Evolutionary conservation across 2,329 filamentous ascomycete genomes (phyloP).

Genomic region (Tetracladium maxilliforme): DNA sequence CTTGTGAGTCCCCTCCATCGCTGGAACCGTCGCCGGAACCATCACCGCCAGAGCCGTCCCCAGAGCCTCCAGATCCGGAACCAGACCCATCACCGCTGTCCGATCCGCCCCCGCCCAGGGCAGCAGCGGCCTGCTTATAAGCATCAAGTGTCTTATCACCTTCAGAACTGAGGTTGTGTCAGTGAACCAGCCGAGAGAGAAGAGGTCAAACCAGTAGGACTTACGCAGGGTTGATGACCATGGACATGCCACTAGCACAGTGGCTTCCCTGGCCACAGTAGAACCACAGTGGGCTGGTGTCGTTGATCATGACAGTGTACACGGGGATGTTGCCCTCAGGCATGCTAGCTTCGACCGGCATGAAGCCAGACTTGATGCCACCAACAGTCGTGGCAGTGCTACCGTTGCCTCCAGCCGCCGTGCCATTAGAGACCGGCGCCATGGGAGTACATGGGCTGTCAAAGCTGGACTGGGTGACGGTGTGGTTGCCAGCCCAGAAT

Average conservation of each 20-base stretch:
- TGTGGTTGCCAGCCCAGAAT: slow-evolving; percentile 58
- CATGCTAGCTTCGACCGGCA: slow-evolving; percentile 43
- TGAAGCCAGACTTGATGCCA: slow-evolving; percentile 55
- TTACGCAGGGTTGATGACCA: no score
- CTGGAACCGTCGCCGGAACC: slow-evolving; percentile 2
- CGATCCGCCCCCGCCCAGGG: no score
- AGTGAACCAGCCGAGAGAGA: no score
- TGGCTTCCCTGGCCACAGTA: slow-evolving; percentile 65
- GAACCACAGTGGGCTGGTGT: slow-evolving; percentile 60
- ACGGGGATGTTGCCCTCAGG: slow-evolving; percentile 40
- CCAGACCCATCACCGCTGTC: slow-evolving; percentile 11
- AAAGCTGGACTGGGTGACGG: slow-evolving; percentile 64
- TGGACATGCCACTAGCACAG: no score
- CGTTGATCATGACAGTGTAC: slow-evolving; percentile 57
- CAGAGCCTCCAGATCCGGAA: slow-evolving; percentile 3
- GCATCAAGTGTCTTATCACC: no score
- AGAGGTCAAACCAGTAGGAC: no score
- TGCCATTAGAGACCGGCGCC: slow-evolving; percentile 8
- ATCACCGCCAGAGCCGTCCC: slow-evolving; percentile 1
- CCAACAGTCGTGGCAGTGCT: slow-evolving; percentile 32
- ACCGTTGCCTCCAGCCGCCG: slow-evolving; percentile 7
- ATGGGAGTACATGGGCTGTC: slow-evolving; percentile 55
- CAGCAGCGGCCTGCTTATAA: no score
- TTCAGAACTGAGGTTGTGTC: no score
- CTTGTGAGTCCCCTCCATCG: no score